Percentiles rank a stretch among this genome's conserved stretches.
These are phyloP conservation scores for Umbilicaria muhlenbergii DNA, from an alignment of 495 filamentous ascomycete genomes.

Conservation along the genomic window DNA sequence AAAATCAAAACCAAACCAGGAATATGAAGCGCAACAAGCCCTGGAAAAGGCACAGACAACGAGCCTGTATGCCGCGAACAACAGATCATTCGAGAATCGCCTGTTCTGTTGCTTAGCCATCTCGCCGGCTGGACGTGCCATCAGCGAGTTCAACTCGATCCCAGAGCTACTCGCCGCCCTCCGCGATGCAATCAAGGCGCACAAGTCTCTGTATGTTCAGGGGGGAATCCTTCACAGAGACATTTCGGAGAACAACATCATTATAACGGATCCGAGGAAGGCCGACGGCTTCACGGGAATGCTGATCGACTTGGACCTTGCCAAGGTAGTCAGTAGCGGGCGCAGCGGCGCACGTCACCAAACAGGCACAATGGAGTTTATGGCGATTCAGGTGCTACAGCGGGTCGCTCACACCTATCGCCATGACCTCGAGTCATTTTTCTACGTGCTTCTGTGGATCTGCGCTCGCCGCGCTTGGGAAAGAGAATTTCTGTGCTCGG, in stretches of 20 bases:
- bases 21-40: not conserved
- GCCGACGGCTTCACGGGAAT: constrained; percentile 11
- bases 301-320: constrained; percentile 20
- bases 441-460: constrained; percentile 2
- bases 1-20: not conserved
- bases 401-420: too few relatives aligned
- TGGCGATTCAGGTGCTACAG: too few relatives aligned
- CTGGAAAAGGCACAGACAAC: not conserved
- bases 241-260: constrained; percentile 18
- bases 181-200: constrained; percentile 3
- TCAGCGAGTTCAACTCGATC: not conserved
- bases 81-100: constrained; percentile 6
- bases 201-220: constrained; percentile 15
- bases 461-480: not conserved
- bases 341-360: too few relatives aligned
- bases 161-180: not conserved
- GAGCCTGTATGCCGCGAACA: constrained; percentile 7
- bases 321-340: too few relatives aligned
- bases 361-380: too few relatives aligned
- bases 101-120: constrained; percentile 8
- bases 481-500: too few relatives aligned
- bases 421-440: not conserved
- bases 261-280: constrained; percentile 1
- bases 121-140: not conserved
- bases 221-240: constrained; percentile 22